Percentiles rank a stretch among this genome's conserved stretches.
Conservation (phyloP, 306 rosid species). For the Dryas alaskensis region DNA sequence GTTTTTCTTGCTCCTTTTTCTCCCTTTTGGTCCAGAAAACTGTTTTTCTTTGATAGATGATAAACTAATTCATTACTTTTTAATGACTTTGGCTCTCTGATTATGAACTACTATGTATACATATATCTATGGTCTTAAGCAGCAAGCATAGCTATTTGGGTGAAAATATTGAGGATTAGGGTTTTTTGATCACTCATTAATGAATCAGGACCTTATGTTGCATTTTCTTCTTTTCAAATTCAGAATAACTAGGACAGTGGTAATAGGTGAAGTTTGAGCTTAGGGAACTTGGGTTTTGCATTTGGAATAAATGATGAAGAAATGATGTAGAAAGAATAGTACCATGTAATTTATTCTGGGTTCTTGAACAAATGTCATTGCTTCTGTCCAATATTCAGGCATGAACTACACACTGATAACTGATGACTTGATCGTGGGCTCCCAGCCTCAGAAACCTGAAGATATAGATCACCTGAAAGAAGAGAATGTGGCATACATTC, state of each 20-base stretch:
- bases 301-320: neutral
- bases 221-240: neutral
- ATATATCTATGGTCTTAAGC: neutral
- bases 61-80: neutral
- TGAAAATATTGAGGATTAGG: neutral
- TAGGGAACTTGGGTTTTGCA: neutral
- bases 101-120: neutral
- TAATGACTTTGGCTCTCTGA: neutral
- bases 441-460: conserved; percentile 91
- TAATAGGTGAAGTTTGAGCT: neutral
- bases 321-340: neutral
- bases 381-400: conserved; percentile 50
- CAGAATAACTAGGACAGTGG: conserved; percentile 6
- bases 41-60: neutral
- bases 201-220: conserved; percentile 3
- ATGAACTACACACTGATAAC: conserved; percentile 83
- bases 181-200: neutral
- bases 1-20: neutral
- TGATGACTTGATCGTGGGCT: conserved; percentile 78
- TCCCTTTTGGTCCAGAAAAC: conserved; percentile 4
- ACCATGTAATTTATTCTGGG: conserved; percentile 22
- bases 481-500: conserved; percentile 80
- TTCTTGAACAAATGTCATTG: conserved; percentile 14
- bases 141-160: conserved; percentile 4
- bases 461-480: conserved; percentile 70